A percentile compares a stretch with the other conserved stretches of the same genome.
Evolutionary conservation across 345 rosid genomes (phyloP).

Genomic region (Eucalyptus lansdowneana): DNA sequence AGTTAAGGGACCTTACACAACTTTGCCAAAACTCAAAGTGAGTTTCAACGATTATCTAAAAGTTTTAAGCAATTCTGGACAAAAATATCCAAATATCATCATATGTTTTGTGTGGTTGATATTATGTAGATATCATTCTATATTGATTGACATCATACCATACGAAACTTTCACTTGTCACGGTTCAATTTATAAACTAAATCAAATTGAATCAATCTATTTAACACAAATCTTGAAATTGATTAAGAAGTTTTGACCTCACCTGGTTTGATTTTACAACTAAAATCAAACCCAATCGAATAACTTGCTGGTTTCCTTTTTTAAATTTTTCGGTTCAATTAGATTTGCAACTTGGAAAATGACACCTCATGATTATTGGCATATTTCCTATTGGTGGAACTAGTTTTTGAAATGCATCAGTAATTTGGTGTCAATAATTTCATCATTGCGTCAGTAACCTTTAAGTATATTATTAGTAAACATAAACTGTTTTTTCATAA

Average conservation of each 20-base stretch:
- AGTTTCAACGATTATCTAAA: not conserved
- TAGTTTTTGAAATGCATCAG: not conserved
- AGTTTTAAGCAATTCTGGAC: accelerated
- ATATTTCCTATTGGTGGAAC: not conserved
- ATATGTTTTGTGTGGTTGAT: not conserved
- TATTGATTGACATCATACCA: accelerated
- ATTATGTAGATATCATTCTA: not conserved
- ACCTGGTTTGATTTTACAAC: not conserved
- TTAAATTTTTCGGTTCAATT: not conserved
- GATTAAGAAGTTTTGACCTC: not conserved
- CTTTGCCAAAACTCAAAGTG: not conserved
- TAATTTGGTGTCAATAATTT: not conserved
- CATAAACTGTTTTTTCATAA: not conserved
- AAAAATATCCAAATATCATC: not conserved
- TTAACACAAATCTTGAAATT: not conserved
- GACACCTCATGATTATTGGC: not conserved
- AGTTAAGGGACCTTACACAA: not conserved
- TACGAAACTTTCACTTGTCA: accelerated
- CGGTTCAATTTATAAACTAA: not conserved
- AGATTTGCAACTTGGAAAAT: not conserved
- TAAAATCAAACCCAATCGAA: not conserved
- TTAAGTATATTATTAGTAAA: no score
- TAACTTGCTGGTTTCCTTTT: not conserved
- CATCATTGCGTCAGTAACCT: not conserved
- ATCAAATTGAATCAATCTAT: not conserved